These are phyloP conservation scores for Annulohypoxylon moriforme DNA, from an alignment of 495 filamentous ascomycete genomes.

Conservation along the genomic window DNA sequence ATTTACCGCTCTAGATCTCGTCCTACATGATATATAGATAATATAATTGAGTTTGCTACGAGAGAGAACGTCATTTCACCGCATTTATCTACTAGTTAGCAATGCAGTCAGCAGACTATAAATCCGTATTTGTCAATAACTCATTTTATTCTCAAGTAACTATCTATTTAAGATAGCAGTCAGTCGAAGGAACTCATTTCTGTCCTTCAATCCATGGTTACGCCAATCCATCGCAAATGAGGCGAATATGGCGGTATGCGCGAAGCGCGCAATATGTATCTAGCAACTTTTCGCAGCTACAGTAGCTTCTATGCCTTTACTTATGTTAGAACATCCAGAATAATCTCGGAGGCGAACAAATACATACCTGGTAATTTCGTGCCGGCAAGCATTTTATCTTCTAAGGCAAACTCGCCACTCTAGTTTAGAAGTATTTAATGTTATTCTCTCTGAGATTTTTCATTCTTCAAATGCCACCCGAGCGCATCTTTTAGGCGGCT, in stretches of 20 bases:
- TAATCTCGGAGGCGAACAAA: background rate
- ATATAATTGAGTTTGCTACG: background rate
- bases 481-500: conserved; percentile 11
- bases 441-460: background rate
- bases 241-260: background rate
- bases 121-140: background rate
- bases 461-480: conserved; percentile 29
- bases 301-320: background rate
- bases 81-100: background rate
- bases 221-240: background rate
- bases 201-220: background rate
- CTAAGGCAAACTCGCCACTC: background rate
- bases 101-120: background rate
- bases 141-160: background rate
- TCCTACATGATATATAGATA: no score
- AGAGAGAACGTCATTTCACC: background rate
- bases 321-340: background rate
- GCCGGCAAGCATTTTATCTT: background rate
- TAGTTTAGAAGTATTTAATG: no score
- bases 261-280: background rate
- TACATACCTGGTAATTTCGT: conserved; percentile 6
- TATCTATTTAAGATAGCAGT: background rate
- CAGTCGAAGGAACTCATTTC: background rate
- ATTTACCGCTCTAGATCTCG: no score
- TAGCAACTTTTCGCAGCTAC: background rate